These are phyloP conservation scores for Trichocladium antarcticum DNA, from an alignment of 495 filamentous ascomycete genomes.

Conservation along the genomic window DNA sequence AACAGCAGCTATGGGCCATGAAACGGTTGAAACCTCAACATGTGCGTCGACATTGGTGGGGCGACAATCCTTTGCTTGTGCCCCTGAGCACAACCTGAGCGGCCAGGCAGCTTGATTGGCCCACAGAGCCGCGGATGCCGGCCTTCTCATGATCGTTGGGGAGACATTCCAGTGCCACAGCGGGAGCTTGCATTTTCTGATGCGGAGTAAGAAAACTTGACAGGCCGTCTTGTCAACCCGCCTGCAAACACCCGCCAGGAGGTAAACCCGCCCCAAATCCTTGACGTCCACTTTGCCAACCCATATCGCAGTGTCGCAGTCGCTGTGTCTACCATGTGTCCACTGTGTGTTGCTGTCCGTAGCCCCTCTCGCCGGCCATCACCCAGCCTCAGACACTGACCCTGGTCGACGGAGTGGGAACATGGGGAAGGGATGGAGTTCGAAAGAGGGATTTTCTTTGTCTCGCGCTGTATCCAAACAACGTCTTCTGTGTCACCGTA, in stretches of 20 bases:
- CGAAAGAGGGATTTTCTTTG: no score
- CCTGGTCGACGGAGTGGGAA: no score
- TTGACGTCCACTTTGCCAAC: not conserved
- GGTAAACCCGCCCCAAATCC: not conserved
- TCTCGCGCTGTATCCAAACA: no score
- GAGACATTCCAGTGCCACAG: not conserved
- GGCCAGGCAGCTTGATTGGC: not conserved
- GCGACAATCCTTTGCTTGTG: not conserved
- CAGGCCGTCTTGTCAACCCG: not conserved
- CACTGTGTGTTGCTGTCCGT: not conserved
- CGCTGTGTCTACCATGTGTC: not conserved
- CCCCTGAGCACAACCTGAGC: slow-evolving; percentile 3
- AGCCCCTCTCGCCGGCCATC: no score
- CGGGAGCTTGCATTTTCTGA: not conserved
- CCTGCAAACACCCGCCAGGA: not conserved
- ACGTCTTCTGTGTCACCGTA: no score
- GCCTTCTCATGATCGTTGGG: not conserved
- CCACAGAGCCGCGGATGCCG: not conserved
- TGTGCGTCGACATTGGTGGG: not conserved
- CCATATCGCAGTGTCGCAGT: not conserved
- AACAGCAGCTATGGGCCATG: not conserved
- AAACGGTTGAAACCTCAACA: not conserved
- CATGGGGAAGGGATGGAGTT: no score
- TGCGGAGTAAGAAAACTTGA: slow-evolving; percentile 2
- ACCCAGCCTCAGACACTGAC: no score